Conservation (phyloP, 1,284 basidiomycete genomes). For the Moniliella sp. region DNA sequence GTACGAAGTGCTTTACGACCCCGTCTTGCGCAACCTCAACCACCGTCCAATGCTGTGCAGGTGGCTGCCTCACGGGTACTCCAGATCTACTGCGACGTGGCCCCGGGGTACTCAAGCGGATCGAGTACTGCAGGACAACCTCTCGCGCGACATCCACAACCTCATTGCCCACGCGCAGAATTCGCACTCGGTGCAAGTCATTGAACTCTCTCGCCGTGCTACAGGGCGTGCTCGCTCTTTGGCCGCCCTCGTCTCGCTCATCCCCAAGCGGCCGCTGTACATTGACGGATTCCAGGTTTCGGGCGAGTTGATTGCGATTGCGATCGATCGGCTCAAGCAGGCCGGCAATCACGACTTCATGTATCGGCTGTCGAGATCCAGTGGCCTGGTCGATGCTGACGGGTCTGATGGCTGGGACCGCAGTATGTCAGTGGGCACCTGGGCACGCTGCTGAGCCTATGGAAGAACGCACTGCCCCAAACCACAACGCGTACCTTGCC, state of each 20-base stretch:
- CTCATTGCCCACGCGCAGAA: no score
- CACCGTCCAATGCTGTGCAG: slow-evolving; percentile 67
- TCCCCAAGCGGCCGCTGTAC: slow-evolving; percentile 69
- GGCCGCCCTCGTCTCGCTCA: slow-evolving; percentile 61
- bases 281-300: slow-evolving; percentile 82
- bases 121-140: no score
- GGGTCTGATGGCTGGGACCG: slow-evolving; percentile 70
- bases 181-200: no score
- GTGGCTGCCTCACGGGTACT: slow-evolving; percentile 68
- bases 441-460: slow-evolving; percentile 72
- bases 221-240: slow-evolving; percentile 73
- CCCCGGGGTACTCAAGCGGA: slow-evolving; percentile 65
- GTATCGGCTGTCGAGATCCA: slow-evolving; percentile 68
- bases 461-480: slow-evolving; percentile 89
- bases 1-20: slow-evolving; percentile 68
- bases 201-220: slow-evolving; percentile 53
- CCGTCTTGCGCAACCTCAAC: slow-evolving; percentile 61
- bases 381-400: slow-evolving; percentile 82
- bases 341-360: slow-evolving; percentile 71
- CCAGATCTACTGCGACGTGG: slow-evolving; percentile 67
- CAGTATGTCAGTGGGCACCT: slow-evolving; percentile 79
- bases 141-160: slow-evolving; percentile 58
- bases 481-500: no score
- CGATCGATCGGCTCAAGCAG: slow-evolving; percentile 68
- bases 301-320: slow-evolving; percentile 70